Base-by-base conservation (phyloP, 2,329 filamentous ascomycete species). In the Zopfia rhizophila region DNA sequence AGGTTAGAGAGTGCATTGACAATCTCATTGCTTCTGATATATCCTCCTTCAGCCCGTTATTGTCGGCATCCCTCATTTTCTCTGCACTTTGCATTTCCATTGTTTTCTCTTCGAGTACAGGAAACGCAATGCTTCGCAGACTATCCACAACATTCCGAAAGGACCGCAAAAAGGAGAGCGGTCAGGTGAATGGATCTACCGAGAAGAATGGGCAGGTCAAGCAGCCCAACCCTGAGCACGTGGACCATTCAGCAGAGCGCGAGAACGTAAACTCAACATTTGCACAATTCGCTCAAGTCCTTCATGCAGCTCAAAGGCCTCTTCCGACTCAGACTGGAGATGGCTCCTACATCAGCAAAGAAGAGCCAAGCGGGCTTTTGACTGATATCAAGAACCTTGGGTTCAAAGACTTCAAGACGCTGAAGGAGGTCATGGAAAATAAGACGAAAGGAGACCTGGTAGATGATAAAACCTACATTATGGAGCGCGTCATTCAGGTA, bases 381-480 rank as follows among this genome's bases (percentile, higher is more conserved):
- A 37, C 80, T 36, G 85, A 89, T 55, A 55, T 88, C 37, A 82
- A 77, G 53, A 68, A 78, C 3, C 66, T 89, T 23, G 62, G 77
- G 53, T 47, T 74, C 67, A 72, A 52, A 75, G 79, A 39, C 8
- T 56, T 54, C 13, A 38, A 38, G 51, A 58, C 47, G 53, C 22
- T 65, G 33, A 60, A 64, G 78, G 87, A 89, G 56, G 58, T 87
- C 29, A 72, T 88, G 45, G 77, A 80, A 51, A 76, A 73, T 53
- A 87, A 88, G 70, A 63, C 84, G 23, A 84, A 82, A 56, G 84
- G 86, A 1, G 77, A 81, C 31, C 73, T 85, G 3, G 70, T 81
- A 5, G 84, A 91, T 58, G 88, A 91, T 72, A 89, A 88, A 72
- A 88, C 85, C 2, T 88, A 90, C 78, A 75, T 90, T 31, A 89